phyloP scores from a whole-genome alignment of 1,284 basidiomycete species.

The Agroathelia rolfsii region DNA sequence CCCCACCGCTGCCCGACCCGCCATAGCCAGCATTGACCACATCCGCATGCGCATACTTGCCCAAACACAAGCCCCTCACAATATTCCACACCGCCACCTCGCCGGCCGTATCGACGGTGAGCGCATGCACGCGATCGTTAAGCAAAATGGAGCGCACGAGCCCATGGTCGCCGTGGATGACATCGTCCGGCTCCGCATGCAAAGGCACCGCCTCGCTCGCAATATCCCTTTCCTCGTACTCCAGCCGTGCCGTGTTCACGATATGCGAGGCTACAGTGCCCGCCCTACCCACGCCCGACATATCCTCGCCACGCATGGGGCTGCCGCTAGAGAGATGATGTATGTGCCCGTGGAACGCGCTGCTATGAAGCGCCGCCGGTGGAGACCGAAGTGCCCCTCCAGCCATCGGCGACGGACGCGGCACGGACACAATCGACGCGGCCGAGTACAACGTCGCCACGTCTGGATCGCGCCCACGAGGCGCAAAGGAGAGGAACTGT shows the following conservation, averaged over 20 bases:
- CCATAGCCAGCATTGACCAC: slow-evolving; percentile 46
- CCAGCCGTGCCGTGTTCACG: slow-evolving; percentile 35
- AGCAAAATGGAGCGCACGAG: slow-evolving; percentile 77
- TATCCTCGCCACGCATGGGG: slow-evolving; percentile 19
- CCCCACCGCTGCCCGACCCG: slow-evolving; percentile 26
- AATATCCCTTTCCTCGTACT: slow-evolving; percentile 75
- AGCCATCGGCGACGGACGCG: no score
- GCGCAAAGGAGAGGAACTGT: slow-evolving; percentile 43
- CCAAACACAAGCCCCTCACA: slow-evolving; percentile 68
- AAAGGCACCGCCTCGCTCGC: slow-evolving; percentile 72
- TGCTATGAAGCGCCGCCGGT: slow-evolving; percentile 26
- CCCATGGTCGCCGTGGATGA: slow-evolving; percentile 74
- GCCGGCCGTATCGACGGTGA: slow-evolving; percentile 84
- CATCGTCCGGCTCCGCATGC: slow-evolving; percentile 50
- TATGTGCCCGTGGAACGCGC: slow-evolving; percentile 18
- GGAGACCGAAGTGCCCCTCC: no score
- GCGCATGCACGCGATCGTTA: slow-evolving; percentile 86
- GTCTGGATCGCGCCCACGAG: slow-evolving; percentile 52
- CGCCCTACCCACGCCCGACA: slow-evolving; percentile 23
- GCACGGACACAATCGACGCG: slow-evolving; percentile 65
- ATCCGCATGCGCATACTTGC: slow-evolving; percentile 58
- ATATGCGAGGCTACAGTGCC: slow-evolving; percentile 27
- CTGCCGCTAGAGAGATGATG: slow-evolving; percentile 16
- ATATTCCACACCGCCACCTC: slow-evolving; percentile 93
- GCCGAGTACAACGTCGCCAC: slow-evolving; percentile 80